Percentiles rank a stretch among this genome's conserved stretches.
Evolutionary conservation across 2,329 filamentous ascomycete genomes (phyloP).

Genomic region (Sporothrix curviconia): DNA sequence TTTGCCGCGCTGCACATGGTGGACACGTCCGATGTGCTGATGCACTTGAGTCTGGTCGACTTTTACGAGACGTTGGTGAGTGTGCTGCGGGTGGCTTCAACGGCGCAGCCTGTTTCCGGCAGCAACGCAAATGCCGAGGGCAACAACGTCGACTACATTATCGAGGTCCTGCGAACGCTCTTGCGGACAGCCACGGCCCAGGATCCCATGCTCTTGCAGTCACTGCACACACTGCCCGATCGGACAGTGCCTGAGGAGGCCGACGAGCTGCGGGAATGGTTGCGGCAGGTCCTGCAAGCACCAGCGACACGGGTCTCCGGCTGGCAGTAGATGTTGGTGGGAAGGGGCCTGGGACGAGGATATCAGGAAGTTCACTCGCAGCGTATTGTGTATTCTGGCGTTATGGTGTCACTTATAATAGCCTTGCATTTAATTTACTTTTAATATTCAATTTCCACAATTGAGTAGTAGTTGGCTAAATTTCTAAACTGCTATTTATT

Average conservation of each 20-base stretch:
- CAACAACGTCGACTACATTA: slow-evolving; percentile 24
- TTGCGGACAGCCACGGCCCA: slow-evolving; percentile 35
- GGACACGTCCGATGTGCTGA: slow-evolving; percentile 41
- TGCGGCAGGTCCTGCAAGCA: slow-evolving; percentile 34
- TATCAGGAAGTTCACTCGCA: no score
- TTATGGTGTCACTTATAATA: no score
- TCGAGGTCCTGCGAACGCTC: slow-evolving; percentile 32
- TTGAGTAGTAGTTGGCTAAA: no score
- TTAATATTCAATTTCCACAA: not conserved
- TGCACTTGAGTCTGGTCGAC: slow-evolving; percentile 46
- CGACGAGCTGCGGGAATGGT: slow-evolving; percentile 40
- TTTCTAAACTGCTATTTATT: not conserved
- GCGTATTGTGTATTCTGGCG: not conserved
- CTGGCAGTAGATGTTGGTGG: slow-evolving; percentile 10
- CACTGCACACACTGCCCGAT: slow-evolving; percentile 39
- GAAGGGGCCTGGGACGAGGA: not conserved
- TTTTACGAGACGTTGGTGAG: slow-evolving; percentile 47
- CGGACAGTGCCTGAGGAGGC: slow-evolving; percentile 46
- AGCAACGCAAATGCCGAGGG: not conserved
- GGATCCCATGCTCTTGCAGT: slow-evolving; percentile 34
- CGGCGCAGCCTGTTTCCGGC: slow-evolving; percentile 12
- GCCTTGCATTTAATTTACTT: not conserved
- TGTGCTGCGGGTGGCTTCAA: slow-evolving; percentile 37
- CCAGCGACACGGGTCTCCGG: slow-evolving; percentile 20
- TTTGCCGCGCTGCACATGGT: slow-evolving; percentile 49